Percentiles rank a stretch among this genome's conserved stretches.
These are phyloP conservation scores for Wickerhamiella australiensis DNA, from an alignment of 805 yeast species.

Conservation along the genomic window DNA sequence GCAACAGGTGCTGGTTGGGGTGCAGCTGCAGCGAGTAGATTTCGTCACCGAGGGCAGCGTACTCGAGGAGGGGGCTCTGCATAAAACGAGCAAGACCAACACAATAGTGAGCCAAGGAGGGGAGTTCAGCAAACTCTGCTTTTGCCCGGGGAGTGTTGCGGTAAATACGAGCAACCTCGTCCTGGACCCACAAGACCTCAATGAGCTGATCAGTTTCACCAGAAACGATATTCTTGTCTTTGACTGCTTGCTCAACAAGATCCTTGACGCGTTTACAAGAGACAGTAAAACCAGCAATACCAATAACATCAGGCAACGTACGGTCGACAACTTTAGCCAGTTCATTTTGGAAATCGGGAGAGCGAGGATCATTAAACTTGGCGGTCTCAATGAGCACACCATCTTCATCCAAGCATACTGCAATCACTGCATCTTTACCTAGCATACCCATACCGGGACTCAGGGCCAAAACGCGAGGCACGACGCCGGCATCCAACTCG, in stretches of 20 bases:
- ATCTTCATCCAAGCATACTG: slow-evolving; percentile 61
- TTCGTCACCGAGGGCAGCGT: slow-evolving; percentile 67
- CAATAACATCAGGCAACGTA: slow-evolving; percentile 79
- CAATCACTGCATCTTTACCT: slow-evolving; percentile 75
- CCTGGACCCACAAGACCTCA: slow-evolving; percentile 72
- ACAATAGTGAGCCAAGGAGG: slow-evolving; percentile 69
- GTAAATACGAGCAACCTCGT: slow-evolving; percentile 83
- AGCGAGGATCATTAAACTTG: slow-evolving; percentile 66
- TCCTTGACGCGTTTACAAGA: slow-evolving; percentile 47
- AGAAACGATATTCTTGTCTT: slow-evolving; percentile 36
- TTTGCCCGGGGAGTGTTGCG: slow-evolving; percentile 67
- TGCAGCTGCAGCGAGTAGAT: slow-evolving; percentile 49
- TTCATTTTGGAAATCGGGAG: slow-evolving; percentile 50
- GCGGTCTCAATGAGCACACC: slow-evolving; percentile 67
- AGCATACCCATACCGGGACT: slow-evolving; percentile 79
- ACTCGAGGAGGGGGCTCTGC: slow-evolving; percentile 88
- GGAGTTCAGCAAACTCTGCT: slow-evolving; percentile 72
- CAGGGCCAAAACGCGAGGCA: slow-evolving; percentile 71
- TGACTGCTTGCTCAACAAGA: slow-evolving; percentile 42
- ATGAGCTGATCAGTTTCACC: slow-evolving; percentile 32
- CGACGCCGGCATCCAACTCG: slow-evolving; percentile 64
- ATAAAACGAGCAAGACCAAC: slow-evolving; percentile 82
- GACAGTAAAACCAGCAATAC: slow-evolving; percentile 78
- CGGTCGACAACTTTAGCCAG: slow-evolving; percentile 48
- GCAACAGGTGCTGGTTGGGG: slow-evolving; percentile 59